Conservation (phyloP, 2,329 filamentous ascomycete genomes). For the Penicillium sp. region DNA sequence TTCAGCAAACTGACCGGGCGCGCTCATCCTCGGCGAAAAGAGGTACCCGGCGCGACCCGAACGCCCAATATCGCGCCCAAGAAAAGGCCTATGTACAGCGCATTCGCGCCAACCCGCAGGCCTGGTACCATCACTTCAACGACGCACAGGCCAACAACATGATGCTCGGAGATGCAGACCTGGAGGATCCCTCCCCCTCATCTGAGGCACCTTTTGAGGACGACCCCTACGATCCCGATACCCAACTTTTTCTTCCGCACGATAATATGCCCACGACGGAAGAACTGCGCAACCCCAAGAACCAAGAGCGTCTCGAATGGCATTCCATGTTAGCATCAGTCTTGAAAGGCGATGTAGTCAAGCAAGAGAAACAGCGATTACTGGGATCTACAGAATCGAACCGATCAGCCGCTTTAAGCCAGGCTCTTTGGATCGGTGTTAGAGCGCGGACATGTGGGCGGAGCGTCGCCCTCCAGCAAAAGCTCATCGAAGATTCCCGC, state of each 20-base stretch:
- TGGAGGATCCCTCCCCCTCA: constrained; percentile 85
- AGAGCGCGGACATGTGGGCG: constrained; percentile 81
- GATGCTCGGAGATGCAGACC: constrained; percentile 74
- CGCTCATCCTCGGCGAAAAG: constrained; percentile 60
- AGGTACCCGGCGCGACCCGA: constrained; percentile 60
- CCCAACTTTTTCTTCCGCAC: constrained; percentile 88
- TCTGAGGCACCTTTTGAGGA: constrained; percentile 79
- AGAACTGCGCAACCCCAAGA: constrained; percentile 83
- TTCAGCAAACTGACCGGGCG: constrained; percentile 48
- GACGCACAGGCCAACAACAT: constrained; percentile 69
- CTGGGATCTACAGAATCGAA: constrained; percentile 78
- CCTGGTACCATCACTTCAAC: constrained; percentile 63
- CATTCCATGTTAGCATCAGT: constrained; percentile 97
- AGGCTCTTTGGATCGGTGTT: constrained; percentile 84
- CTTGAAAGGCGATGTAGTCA: constrained; percentile 91
- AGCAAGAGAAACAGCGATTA: constrained; percentile 94
- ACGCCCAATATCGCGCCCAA: constrained; percentile 75
- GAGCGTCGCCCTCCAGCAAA: constrained; percentile 77
- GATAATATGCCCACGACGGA: constrained; percentile 85
- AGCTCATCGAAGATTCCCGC: constrained; percentile 83
- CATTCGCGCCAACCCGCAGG: constrained; percentile 75
- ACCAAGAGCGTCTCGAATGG: constrained; percentile 91
- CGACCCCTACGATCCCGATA: constrained; percentile 86
- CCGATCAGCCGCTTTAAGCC: constrained; percentile 64
- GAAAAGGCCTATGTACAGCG: constrained; percentile 94